phyloP scores from a whole-genome alignment of 2,329 filamentous ascomycete species.

The Chrysoporthe cubensis region DNA sequence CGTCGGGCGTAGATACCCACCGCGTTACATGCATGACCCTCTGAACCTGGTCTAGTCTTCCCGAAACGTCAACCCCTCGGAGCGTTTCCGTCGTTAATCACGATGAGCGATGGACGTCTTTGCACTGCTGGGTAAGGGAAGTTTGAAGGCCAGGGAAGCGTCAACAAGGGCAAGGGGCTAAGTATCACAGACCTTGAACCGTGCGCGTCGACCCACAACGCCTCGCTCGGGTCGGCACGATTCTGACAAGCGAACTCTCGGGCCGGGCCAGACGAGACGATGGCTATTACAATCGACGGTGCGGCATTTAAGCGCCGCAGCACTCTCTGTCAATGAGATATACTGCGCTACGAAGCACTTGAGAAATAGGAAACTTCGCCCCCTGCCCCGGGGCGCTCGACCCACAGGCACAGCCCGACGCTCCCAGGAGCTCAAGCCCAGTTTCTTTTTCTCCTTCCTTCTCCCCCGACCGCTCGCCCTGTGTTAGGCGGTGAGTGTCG shows the following conservation, averaged over 20 bases:
- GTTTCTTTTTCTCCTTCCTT: not conserved
- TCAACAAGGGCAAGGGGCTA: too few species aligned
- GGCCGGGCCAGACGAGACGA: not conserved
- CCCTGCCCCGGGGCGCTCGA: too few species aligned
- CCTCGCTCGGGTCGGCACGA: not conserved
- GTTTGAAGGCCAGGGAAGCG: not conserved
- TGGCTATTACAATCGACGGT: not conserved
- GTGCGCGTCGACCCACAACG: not conserved
- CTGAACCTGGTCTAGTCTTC: slow-evolving; percentile 5
- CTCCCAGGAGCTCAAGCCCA: too few species aligned
- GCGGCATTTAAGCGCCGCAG: not conserved
- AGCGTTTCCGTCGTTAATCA: not conserved
- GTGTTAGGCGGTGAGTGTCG: not conserved
- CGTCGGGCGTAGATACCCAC: slow-evolving; percentile 11
- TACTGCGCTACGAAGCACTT: too few species aligned
- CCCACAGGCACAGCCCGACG: too few species aligned
- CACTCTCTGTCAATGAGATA: too few species aligned
- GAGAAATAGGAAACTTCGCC: too few species aligned
- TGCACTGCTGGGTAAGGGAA: slow-evolving; percentile 6
- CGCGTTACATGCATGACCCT: slow-evolving; percentile 7
- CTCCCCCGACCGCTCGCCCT: not conserved
- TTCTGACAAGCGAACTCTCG: not conserved
- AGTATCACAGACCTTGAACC: not conserved
- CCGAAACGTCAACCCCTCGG: not conserved
- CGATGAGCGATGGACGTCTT: not conserved